Conservation (phyloP, 495 filamentous ascomycete genomes). For the Ramalina peruviana region DNA sequence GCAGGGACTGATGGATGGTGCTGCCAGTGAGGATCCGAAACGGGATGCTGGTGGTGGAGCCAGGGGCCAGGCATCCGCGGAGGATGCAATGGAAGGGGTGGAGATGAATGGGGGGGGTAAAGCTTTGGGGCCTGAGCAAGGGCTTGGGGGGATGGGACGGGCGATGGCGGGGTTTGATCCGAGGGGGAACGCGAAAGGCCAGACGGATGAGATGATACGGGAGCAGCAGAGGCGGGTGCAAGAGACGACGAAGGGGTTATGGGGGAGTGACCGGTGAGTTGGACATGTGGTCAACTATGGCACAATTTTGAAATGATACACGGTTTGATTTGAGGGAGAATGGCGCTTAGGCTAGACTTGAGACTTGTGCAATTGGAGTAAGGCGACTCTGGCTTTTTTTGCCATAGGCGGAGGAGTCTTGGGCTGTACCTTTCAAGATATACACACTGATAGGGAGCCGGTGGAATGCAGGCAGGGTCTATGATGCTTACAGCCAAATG, state of each 20-base stretch:
- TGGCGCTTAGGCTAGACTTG: no score
- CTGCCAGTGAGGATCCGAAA: conserved; percentile 48
- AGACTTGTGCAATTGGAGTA: not conserved
- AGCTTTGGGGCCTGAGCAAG: not conserved
- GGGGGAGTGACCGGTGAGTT: conserved; percentile 18
- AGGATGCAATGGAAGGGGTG: conserved; percentile 12
- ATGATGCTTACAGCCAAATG: no score
- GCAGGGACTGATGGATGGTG: conserved; percentile 66
- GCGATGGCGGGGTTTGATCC: conserved; percentile 39
- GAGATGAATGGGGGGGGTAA: conserved; percentile 18
- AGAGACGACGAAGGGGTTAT: conserved; percentile 46
- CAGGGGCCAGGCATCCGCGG: conserved; percentile 15
- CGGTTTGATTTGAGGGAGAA: no score
- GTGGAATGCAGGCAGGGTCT: no score
- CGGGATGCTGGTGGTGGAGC: conserved; percentile 23
- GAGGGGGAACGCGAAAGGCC: conserved; percentile 44
- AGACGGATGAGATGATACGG: conserved; percentile 49
- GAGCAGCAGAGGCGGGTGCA: conserved; percentile 47
- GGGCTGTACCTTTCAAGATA: no score
- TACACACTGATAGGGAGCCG: no score
- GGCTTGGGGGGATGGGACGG: conserved; percentile 5
- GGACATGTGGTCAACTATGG: no score
- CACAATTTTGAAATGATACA: no score
- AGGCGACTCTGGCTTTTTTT: not conserved
- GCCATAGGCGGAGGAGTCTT: no score